Evolutionary conservation across 2,329 filamentous ascomycete species (phyloP), one percentile per base, ranked within the genome.

Genomic region (Rhinocladiella similis): DNA sequence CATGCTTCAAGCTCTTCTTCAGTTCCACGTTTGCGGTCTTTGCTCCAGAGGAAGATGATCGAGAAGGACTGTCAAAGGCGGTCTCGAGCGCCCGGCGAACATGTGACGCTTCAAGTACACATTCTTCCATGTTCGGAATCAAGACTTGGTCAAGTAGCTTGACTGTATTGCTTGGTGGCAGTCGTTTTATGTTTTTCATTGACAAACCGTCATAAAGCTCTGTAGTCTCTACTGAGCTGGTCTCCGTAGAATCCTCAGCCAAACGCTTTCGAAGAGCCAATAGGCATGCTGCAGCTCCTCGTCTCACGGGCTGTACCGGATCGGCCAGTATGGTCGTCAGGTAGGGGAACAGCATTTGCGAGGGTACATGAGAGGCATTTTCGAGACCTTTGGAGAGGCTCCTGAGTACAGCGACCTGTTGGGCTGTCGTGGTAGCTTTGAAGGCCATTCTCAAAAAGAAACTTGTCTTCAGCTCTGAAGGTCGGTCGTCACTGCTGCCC

Each of bases 281-380:
- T 29, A 90, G 69, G 29, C 92, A 78, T 50, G 87, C 82, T 19
- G 87, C 85, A 18, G 91, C 89, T 49, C 90, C 85, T 60, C 86
- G 84, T 43, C 92, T 87, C 41, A 96, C 87, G 60, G 85, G 84
- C 60, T 87, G 85, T 1, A 89, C 89, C 4, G 85, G 75, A 69
- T 97, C 93, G 20, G 84, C 80, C 16, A 97, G 80, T 19, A 88
- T 89, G 36, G 82, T 78, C 45, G 97, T 75, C 29, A 87, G 77
- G 72, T 96, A 97, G 2, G 93, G 93, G n/a, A 96, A 69, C 16
- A 97, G 70, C 10, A 84, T 83, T 69, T 97, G 93, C 47, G 92
- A 80, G 68, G 96, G 89, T 6, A 82, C 43, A 57, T 61, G 16
- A 91, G 70, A 22, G 13, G 84, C 81, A 67, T 84, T 79, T 39